Conservation (phyloP, 345 rosid genomes). For the Gossypium anomalum region DNA sequence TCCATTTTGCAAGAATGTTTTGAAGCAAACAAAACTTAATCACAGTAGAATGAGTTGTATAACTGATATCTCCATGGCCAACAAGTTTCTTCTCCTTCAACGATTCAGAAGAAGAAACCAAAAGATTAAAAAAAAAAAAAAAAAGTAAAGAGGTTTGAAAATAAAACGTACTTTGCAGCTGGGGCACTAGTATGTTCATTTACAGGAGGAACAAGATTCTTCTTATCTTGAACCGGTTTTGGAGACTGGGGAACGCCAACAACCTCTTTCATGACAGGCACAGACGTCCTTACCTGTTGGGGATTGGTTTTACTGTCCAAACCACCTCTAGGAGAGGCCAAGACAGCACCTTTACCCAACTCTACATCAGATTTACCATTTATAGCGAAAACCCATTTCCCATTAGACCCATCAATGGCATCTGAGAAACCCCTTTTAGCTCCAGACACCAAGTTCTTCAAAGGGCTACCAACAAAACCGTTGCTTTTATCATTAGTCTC, state of each 20-base stretch:
- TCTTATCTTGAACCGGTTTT: constrained; percentile 36
- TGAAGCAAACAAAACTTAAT: too few relatives aligned
- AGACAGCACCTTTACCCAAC: constrained; percentile 32
- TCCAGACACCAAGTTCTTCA: constrained; percentile 48
- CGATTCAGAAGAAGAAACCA: background rate
- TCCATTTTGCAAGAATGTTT: too few relatives aligned
- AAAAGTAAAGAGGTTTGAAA: background rate
- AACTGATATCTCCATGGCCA: too few relatives aligned
- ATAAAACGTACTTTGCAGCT: constrained; percentile 51
- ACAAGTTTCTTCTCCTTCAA: background rate
- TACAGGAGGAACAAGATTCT: constrained; percentile 24
- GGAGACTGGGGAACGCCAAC: constrained; percentile 30
- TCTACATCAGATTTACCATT: constrained; percentile 40
- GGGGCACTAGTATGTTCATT: constrained; percentile 46
- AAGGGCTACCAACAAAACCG: constrained; percentile 28
- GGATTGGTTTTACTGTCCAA: constrained; percentile 22
- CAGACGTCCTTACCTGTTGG: constrained; percentile 17
- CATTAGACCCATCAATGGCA: constrained; percentile 45
- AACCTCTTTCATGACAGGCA: constrained; percentile 26
- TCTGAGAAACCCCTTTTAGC: constrained; percentile 69
- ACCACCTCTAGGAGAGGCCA: constrained; percentile 41
- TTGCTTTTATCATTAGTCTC: constrained; percentile 20
- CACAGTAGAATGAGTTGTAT: too few relatives aligned
- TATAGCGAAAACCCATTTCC: constrained; percentile 45
- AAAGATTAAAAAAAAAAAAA: background rate